Evolutionary conservation across 169 alveolate genomes (phyloP).

Genomic region (Plasmodium yoelii): DNA sequence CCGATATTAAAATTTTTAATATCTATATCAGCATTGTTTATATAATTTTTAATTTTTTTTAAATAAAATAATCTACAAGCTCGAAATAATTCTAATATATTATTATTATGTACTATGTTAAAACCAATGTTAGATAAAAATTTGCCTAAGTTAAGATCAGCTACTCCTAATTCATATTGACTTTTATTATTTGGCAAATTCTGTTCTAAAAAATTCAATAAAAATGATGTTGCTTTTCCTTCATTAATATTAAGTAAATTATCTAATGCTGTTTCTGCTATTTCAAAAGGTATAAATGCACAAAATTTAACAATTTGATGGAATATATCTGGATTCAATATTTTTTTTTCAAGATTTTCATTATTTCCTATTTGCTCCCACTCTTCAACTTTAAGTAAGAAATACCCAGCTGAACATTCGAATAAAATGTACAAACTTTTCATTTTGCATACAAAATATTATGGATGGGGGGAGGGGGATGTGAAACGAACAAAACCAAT

Average conservation of each 20-base stretch:
- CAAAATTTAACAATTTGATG: constrained; percentile 90
- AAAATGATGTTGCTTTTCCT: constrained; percentile 89
- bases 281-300: constrained; percentile 93
- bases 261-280: constrained; percentile 94
- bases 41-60: constrained; percentile 78
- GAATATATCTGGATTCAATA: constrained; percentile 88
- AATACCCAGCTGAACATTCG: constrained; percentile 96
- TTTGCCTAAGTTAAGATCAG: constrained; percentile 88
- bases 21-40: constrained; percentile 84
- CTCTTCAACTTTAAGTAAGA: constrained; percentile 91
- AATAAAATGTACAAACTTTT: constrained; percentile 82
- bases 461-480: no score
- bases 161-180: constrained; percentile 89
- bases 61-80: constrained; percentile 91
- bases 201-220: constrained; percentile 88
- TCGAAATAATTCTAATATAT: constrained; percentile 89
- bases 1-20: constrained; percentile 93
- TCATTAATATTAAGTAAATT: constrained; percentile 91
- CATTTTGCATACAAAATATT: background rate
- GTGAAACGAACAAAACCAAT: background rate
- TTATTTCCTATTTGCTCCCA: constrained; percentile 93
- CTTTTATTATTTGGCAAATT: constrained; percentile 90
- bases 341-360: constrained; percentile 88
- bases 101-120: constrained; percentile 85
- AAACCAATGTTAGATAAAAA: constrained; percentile 86